Conservation (phyloP, 2,329 filamentous ascomycete species). For the Aspergillus ochraceus region DNA sequence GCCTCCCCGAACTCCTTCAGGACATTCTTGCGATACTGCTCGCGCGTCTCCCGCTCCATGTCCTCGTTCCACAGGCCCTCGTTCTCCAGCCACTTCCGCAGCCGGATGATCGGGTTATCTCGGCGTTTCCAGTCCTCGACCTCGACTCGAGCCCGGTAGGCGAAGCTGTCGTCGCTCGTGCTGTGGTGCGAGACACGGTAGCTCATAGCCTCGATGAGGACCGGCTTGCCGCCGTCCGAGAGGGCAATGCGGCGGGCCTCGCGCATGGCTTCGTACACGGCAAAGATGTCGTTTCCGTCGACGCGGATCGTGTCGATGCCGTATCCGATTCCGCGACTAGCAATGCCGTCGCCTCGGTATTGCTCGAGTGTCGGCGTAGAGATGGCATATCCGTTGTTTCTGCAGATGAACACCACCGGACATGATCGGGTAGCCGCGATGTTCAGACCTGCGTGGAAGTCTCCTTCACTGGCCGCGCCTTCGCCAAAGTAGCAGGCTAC, state of each 20-base stretch:
- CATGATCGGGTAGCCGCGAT: conserved; percentile 87
- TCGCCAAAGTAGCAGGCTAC: conserved; percentile 88
- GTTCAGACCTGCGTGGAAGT: conserved; percentile 89
- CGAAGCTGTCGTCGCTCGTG: conserved; percentile 94
- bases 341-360: conserved; percentile 88
- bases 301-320: conserved; percentile 92
- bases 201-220: conserved; percentile 93
- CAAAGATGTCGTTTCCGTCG: conserved; percentile 93
- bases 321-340: conserved; percentile 81
- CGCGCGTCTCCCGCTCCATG: conserved; percentile 72
- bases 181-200: conserved; percentile 98
- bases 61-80: conserved; percentile 81
- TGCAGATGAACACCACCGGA: conserved; percentile 84
- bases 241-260: conserved; percentile 77
- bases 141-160: conserved; percentile 88
- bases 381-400: conserved; percentile 92
- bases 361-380: conserved; percentile 87
- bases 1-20: conserved; percentile 79
- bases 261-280: conserved; percentile 76
- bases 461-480: conserved; percentile 84
- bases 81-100: conserved; percentile 88
- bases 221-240: conserved; percentile 73
- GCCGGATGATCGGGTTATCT: conserved; percentile 81
- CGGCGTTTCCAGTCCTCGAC: conserved; percentile 92
- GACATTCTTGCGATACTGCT: conserved; percentile 69